phyloP scores from a whole-genome alignment of 2,329 filamentous ascomycete species.

The Clarireedia hainanense region DNA sequence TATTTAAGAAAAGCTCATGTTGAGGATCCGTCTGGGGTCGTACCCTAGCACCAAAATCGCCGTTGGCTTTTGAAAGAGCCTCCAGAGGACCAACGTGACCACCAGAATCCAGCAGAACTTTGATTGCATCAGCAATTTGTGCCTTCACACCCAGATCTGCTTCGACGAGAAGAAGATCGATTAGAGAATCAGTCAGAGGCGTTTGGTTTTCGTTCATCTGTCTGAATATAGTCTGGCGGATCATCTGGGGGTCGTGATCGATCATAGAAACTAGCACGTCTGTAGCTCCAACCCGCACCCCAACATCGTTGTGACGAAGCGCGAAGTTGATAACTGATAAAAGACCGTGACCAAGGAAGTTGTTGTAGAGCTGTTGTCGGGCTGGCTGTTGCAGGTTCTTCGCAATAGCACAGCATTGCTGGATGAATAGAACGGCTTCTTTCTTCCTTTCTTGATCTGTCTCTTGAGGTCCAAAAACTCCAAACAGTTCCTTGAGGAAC shows the following conservation, averaged over 20 bases:
- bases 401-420: conserved; percentile 88
- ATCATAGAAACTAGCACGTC: conserved; percentile 92
- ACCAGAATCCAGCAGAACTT: conserved; percentile 77
- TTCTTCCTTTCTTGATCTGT: conserved; percentile 69
- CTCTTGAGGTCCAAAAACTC: conserved; percentile 65
- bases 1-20: conserved; percentile 76
- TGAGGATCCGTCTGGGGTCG: conserved; percentile 57
- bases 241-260: conserved; percentile 91
- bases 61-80: conserved; percentile 53
- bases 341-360: conserved; percentile 81
- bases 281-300: conserved; percentile 83
- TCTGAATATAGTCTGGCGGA: conserved; percentile 86
- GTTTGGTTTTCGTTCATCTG: conserved; percentile 81
- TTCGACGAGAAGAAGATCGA: conserved; percentile 85
- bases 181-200: conserved; percentile 83
- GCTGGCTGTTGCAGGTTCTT: conserved; percentile 87
- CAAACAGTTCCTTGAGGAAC: conserved; percentile 81
- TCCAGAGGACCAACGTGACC: conserved; percentile 50
- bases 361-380: conserved; percentile 76
- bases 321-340: conserved; percentile 89
- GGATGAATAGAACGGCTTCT: conserved; percentile 91
- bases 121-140: conserved; percentile 91
- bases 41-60: conserved; percentile 59
- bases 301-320: conserved; percentile 73
- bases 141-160: conserved; percentile 91